A percentile compares a stretch with the other conserved stretches of the same genome.
Conservation (phyloP, 1,284 basidiomycete species). For the Prillingera fragicola region DNA sequence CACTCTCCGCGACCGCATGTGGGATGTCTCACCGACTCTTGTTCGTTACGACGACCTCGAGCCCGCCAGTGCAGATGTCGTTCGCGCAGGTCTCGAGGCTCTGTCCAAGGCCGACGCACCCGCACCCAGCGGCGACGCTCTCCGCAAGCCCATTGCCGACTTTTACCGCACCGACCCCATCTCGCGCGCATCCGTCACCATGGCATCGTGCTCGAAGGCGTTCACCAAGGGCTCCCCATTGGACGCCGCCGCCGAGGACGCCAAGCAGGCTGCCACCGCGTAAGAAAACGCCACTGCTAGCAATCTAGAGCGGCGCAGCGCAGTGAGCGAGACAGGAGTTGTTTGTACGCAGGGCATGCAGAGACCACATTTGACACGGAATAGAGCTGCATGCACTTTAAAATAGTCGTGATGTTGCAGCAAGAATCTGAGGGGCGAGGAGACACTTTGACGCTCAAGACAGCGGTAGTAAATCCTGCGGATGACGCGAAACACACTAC, state of each 20-base stretch:
- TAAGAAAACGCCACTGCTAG: no score
- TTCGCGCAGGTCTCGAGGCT: constrained; percentile 63
- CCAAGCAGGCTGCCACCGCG: constrained; percentile 14
- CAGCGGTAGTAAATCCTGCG: no score
- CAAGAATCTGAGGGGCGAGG: no score
- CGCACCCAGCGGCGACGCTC: constrained; percentile 53
- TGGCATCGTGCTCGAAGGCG: constrained; percentile 49
- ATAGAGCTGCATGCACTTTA: no score
- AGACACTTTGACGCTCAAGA: no score
- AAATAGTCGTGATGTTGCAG: no score
- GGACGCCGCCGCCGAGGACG: constrained; percentile 12
- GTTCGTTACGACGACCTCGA: constrained; percentile 86
- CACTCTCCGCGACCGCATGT: constrained; percentile 86
- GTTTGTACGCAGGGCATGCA: constrained; percentile 23
- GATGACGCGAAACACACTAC: no score
- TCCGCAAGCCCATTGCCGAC: constrained; percentile 80
- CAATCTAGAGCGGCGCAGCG: neutral
- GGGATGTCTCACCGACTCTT: constrained; percentile 90
- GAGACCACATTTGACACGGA: constrained; percentile 1
- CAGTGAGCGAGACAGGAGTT: constrained; percentile 6
- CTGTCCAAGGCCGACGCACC: constrained; percentile 55
- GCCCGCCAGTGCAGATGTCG: constrained; percentile 64
- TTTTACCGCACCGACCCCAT: constrained; percentile 83
- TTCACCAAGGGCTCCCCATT: constrained; percentile 41
- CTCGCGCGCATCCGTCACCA: constrained; percentile 50